Evolutionary conservation across 2,329 filamentous ascomycete species (phyloP).

Genomic region (Coleophoma cylindrospora): DNA sequence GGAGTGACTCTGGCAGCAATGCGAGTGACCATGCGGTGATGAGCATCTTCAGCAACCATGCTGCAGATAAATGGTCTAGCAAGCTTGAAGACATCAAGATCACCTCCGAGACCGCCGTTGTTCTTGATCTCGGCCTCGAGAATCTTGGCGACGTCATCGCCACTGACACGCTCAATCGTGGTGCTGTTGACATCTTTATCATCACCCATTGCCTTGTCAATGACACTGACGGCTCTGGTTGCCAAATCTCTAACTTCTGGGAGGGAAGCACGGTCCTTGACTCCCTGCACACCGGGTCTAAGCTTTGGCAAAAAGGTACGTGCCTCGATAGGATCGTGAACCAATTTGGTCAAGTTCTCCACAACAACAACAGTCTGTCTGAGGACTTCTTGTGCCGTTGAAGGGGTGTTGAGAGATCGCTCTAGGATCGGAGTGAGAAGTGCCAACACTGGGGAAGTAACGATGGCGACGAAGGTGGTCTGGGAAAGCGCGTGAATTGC

Average conservation of each 20-base stretch:
- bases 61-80: slow-evolving; percentile 71
- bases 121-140: slow-evolving; percentile 74
- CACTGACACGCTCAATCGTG: slow-evolving; percentile 57
- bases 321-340: slow-evolving; percentile 92
- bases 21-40: slow-evolving; percentile 72
- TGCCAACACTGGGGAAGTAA: slow-evolving; percentile 91
- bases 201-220: slow-evolving; percentile 86
- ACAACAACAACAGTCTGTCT: slow-evolving; percentile 95
- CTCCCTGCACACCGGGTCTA: slow-evolving; percentile 85
- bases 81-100: slow-evolving; percentile 61
- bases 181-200: slow-evolving; percentile 52
- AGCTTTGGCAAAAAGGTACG: slow-evolving; percentile 93
- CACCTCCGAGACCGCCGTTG: slow-evolving; percentile 55
- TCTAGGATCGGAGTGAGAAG: slow-evolving; percentile 92
- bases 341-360: slow-evolving; percentile 96
- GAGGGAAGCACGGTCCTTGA: slow-evolving; percentile 81
- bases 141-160: slow-evolving; percentile 69
- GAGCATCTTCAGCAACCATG: slow-evolving; percentile 85
- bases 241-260: slow-evolving; percentile 93
- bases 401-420: slow-evolving; percentile 85
- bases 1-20: slow-evolving; percentile 65
- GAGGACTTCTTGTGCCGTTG: slow-evolving; percentile 87
- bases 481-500: slow-evolving; percentile 94
- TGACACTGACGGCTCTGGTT: slow-evolving; percentile 74
- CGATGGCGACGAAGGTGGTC: slow-evolving; percentile 96